A percentile compares a stretch with the other conserved stretches of the same genome.
phyloP scores from a whole-genome alignment of 192 early-diverging fungal species.

The Lunasporangiospora selenospora region DNA sequence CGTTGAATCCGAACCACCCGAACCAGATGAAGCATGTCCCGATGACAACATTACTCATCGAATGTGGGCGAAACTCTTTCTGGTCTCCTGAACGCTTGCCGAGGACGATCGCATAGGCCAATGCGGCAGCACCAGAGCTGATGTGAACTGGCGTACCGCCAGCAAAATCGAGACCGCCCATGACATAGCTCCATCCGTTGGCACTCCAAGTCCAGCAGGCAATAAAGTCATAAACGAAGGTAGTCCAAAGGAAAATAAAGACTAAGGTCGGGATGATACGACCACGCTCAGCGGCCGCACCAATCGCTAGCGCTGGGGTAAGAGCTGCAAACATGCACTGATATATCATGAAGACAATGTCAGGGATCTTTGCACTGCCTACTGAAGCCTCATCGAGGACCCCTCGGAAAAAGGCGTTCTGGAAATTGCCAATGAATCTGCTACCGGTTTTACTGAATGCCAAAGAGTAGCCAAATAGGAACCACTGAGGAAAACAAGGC shows the following conservation, averaged over 20 bases:
- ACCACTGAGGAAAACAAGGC: constrained; percentile 66
- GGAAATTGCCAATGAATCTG: constrained; percentile 83
- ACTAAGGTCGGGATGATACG: constrained; percentile 85
- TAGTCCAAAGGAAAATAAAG: constrained; percentile 94
- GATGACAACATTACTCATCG: constrained; percentile 91
- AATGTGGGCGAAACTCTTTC: constrained; percentile 82
- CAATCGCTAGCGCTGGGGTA: constrained; percentile 90
- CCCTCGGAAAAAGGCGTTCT: constrained; percentile 72
- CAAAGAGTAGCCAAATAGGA: constrained; percentile 89
- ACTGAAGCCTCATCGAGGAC: constrained; percentile 56
- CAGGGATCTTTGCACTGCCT: constrained; percentile 71
- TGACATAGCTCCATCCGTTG: constrained; percentile 84
- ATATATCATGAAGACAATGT: constrained; percentile 79
- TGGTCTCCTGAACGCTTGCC: constrained; percentile 84
- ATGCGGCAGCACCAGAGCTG: constrained; percentile 84
- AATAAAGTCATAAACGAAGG: constrained; percentile 92
- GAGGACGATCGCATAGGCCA: constrained; percentile 87
- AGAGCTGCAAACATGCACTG: constrained; percentile 95
- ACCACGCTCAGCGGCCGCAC: constrained; percentile 89
- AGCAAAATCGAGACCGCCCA: constrained; percentile 92
- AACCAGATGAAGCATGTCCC: constrained; percentile 93
- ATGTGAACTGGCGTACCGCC: constrained; percentile 98
- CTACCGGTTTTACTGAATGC: constrained; percentile 79
- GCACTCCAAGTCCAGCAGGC: constrained; percentile 95
- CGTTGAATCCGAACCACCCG: constrained; percentile 98